Percentiles rank a stretch among this genome's conserved stretches.
Evolutionary conservation across 495 filamentous ascomycete species (phyloP).

Genomic region (Neurospora terricola): DNA sequence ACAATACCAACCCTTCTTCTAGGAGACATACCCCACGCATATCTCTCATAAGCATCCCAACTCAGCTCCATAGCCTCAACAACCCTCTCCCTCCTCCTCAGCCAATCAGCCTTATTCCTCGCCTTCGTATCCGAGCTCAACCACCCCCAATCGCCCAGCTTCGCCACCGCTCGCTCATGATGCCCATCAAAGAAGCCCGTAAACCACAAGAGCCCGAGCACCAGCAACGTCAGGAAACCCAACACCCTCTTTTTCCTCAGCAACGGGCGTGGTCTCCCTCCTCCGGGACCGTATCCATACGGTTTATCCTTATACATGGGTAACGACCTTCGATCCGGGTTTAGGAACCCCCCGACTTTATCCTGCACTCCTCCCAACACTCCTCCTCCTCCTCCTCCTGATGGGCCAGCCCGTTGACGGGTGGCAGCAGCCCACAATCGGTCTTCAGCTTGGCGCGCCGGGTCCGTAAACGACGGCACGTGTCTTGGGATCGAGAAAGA

Average conservation of each 20-base stretch:
- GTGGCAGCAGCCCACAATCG: constrained; percentile 48
- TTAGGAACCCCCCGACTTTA: constrained; percentile 35
- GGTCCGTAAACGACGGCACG: constrained; percentile 59
- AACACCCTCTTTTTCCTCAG: constrained; percentile 46
- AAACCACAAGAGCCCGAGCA: constrained; percentile 47
- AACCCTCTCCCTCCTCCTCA: constrained; percentile 68
- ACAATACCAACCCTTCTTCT: background rate
- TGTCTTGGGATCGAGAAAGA: constrained; percentile 57
- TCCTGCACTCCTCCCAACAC: constrained; percentile 38
- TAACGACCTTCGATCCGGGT: constrained; percentile 47
- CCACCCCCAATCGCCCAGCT: constrained; percentile 33
- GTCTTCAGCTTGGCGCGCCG: constrained; percentile 60
- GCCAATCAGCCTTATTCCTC: constrained; percentile 52
- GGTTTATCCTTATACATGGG: constrained; percentile 99
- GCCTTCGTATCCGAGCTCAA: constrained; percentile 22
- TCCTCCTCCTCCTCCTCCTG: constrained; percentile 20
- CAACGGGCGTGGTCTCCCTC: constrained; percentile 24
- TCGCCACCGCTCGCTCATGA: constrained; percentile 19
- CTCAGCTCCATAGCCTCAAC: constrained; percentile 80
- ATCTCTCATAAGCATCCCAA: constrained; percentile 84
- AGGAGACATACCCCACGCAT: constrained; percentile 76
- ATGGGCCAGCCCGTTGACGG: constrained; percentile 17
- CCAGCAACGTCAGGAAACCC: constrained; percentile 36
- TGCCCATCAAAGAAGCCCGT: constrained; percentile 40
- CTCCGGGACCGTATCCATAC: constrained; percentile 53